Base-by-base conservation (phyloP, 768 basidiomycete genomes). In the Psilocybe subaeruginosa region DNA sequence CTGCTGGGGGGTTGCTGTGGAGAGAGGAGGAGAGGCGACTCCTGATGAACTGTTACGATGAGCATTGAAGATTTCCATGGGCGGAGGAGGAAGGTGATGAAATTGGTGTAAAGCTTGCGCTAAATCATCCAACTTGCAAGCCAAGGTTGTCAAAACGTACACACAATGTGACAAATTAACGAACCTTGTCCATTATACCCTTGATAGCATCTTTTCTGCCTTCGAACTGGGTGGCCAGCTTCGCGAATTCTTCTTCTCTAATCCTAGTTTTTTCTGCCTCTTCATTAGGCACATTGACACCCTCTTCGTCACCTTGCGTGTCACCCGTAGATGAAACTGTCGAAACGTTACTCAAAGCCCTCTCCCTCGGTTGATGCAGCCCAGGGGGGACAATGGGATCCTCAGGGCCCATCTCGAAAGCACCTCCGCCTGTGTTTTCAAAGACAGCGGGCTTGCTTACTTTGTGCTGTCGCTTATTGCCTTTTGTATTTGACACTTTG, bases 151-250 rank as follows among this genome's bases (percentile, higher is more conserved):
- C 39, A 46, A 50, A 47, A 23, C 43, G 59, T n/a, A 46, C 46
- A 52, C 9, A 6, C 9, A 27, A 6, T 29, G 19, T 14, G 46
- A 48, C 14, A 41, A n/a, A 30, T 27, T 23, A 47, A 56, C 74
- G 39, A 62, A 89, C 91, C 82, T 91, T 91, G 71, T 70, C 71
- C 91, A 93, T 92, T 33, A 93, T 89, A 31, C 78, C 81, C 55
- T 85, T 82, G 17, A 92, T 89, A 33, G 85, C 84, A 60, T 85
- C 82, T 69, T 87, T 91, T 57, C 88, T 80, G 29, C 86, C 87
- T 54, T 84, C 81, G 69, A 93, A 92, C 66, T 87, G 86, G 58
- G 84, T 81, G 7, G 88, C 82, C 37, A 92, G 77, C 62, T 79
- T 85, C 6, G 82, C 80, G 70, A 93, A 92, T 68, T 91, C 87